phyloP scores from a whole-genome alignment of 345 rosid species.

The Alliaria petiolata region DNA sequence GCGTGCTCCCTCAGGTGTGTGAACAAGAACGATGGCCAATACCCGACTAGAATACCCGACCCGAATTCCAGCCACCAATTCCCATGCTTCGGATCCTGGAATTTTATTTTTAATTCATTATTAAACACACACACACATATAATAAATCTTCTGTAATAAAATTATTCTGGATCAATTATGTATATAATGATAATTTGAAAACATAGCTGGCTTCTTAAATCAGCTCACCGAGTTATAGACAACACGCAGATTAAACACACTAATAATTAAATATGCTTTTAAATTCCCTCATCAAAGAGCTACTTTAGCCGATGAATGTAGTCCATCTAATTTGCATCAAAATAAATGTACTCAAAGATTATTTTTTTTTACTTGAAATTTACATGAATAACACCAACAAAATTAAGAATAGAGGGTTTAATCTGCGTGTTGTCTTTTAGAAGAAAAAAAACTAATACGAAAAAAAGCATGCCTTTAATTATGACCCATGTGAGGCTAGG shows the following conservation, averaged over 20 bases:
- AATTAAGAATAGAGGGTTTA: background rate
- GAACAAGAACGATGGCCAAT: constrained; percentile 93
- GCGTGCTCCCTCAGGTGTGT: constrained; percentile 84
- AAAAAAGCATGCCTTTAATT: constrained; percentile 22
- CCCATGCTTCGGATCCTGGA: constrained; percentile 99
- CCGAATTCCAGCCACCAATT: constrained; percentile 99
- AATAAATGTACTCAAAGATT: too few species aligned
- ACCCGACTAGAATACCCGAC: constrained; percentile 85
- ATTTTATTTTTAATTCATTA: background rate
- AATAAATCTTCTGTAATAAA: background rate
- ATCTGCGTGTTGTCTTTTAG: background rate
- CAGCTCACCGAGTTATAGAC: too few species aligned
- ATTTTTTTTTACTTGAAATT: too few species aligned
- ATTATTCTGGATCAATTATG: background rate
- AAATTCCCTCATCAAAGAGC: background rate
- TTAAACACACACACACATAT: background rate
- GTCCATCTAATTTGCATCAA: too few species aligned
- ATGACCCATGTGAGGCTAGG: constrained; percentile 31
- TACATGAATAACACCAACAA: background rate
- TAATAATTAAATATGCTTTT: background rate
- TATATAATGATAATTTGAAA: background rate
- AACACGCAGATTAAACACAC: too few species aligned
- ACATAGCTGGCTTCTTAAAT: too few species aligned
- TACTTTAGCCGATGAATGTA: background rate
- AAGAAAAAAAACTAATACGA: background rate